phyloP scores from a whole-genome alignment of 495 filamentous ascomycete genomes.

The Trichoderma orchidacearum region DNA sequence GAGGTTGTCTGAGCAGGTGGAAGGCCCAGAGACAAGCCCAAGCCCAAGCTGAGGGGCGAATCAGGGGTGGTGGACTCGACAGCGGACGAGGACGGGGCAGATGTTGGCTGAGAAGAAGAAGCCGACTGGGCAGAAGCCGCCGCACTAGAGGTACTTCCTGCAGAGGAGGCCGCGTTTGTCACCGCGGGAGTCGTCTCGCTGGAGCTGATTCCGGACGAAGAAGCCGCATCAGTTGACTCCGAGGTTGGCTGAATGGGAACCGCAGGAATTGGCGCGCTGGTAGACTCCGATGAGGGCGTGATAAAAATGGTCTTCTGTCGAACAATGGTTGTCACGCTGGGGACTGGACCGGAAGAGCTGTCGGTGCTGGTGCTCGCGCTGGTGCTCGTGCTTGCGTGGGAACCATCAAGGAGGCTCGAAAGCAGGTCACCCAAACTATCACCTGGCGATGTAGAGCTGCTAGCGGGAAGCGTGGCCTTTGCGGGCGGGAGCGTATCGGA shows the following conservation, averaged over 20 bases:
- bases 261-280: neutral
- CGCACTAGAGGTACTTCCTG: neutral
- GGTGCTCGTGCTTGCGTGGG: neutral
- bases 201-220: neutral
- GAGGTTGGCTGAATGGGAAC: neutral
- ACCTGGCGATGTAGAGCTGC: too few species aligned
- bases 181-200: neutral
- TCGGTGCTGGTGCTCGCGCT: neutral
- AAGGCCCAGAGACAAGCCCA: neutral
- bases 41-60: neutral
- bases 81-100: too few species aligned
- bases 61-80: too few species aligned
- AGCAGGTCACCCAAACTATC: too few species aligned
- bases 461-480: too few species aligned
- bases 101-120: too few species aligned
- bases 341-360: neutral
- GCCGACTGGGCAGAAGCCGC: too few species aligned
- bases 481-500: too few species aligned
- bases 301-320: neutral
- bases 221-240: neutral
- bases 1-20: neutral
- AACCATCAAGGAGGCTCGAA: too few species aligned
- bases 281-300: neutral
- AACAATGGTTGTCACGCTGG: neutral
- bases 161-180: neutral